Evolutionary conservation across 768 basidiomycete genomes (phyloP), one percentile per base, ranked within the genome.

Genomic region (Boletus coccyginus): DNA sequence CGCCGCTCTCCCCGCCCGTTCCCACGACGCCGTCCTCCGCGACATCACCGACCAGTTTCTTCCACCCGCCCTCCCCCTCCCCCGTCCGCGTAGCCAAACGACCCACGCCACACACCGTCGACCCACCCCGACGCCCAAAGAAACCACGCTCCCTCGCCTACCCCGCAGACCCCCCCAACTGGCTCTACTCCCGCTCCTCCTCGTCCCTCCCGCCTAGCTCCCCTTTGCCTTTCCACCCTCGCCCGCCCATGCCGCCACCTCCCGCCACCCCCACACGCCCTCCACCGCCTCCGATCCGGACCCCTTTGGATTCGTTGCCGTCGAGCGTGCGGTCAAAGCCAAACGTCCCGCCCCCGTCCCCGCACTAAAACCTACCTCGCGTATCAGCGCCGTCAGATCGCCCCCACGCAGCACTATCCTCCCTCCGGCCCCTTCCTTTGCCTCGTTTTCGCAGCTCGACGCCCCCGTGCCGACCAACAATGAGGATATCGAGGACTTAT

Each of bases 221-320:
- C 1, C 72, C 5, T 52, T 73, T 32, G 62, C 67, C 2, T 46
- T 67, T 17, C 65, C 67, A 1, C 58, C 38, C 16, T 19, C 45
- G 6, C 12, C 33, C 13, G 46, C 42, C 12, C 53, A 32, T 21
- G 46, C 38, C 3, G 52, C 52, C 35, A 52, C 58, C 6, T 50
- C 50, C 14, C 63, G 57, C 19, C 19, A 52, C 11, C 55, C 68
- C 7, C 58, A 51, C 19, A 60, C 65, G 1, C 69, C 70, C 6
- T 59, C 62, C 42, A 67, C 63, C 3, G 55, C 62, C 8, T 69
- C 67, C 27, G 70, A 67, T 39, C 80, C 80, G 0, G 83, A 85
- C 56, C 83, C 82, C 0, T 85, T 85, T 56, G 83, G 83, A 0
- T 83, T 85, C 58, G 71, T 82, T 33, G 79, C 82, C 17, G 74